Base-by-base conservation (phyloP, 2,329 filamentous ascomycete genomes). In the Scedosporium minutisporum region DNA sequence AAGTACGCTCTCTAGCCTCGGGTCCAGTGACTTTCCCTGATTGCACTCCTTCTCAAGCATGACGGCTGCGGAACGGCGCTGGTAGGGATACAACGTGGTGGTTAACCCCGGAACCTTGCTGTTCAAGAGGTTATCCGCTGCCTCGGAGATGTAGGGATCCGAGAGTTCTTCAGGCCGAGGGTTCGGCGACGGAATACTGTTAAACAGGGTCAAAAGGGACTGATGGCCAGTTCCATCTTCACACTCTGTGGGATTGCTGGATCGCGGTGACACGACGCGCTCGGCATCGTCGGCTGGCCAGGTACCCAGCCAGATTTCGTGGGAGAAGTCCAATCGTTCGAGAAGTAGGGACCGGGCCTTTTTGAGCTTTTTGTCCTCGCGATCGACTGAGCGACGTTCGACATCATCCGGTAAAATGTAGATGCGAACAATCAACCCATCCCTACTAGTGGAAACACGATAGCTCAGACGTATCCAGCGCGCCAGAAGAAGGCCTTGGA, bases 1-100 rank as follows among this genome's bases (percentile, higher is more conserved):
- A 1, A 70, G 69, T 1, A 85, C 77, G 4, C 75, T 67, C 60
- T 86, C 81, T 2, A 96, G 76, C 4, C 93, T 83, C 9, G 93
- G 91, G 72, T 97, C 93, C 7, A 92, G 74, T 5, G 85, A 77
- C 29, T 83, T 77, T 4, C 80, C 79, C 0, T 89, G 85, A 23
- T 86, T 81, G 5, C 81, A 74, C 73, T 97, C 93, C 61, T 88
- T 86, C 70, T 95, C 88, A 18, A 96, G 75, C 92, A 97, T 97
- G 29, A 88, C 72, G 3, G 90, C 90, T 0, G 89, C 88, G 1
- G 92, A 93, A 55, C 88, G 83, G 60, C 87, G 82, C 71, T 97
- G 93, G 68, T 96, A 96, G 0, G 83, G 80, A 70, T 95, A 90
- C 0, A 97, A 77, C 0, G 75, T 75, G 0, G 90, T 90, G 14